Conservation (phyloP, 345 rosid species). For the Schrenkiella parvula region DNA sequence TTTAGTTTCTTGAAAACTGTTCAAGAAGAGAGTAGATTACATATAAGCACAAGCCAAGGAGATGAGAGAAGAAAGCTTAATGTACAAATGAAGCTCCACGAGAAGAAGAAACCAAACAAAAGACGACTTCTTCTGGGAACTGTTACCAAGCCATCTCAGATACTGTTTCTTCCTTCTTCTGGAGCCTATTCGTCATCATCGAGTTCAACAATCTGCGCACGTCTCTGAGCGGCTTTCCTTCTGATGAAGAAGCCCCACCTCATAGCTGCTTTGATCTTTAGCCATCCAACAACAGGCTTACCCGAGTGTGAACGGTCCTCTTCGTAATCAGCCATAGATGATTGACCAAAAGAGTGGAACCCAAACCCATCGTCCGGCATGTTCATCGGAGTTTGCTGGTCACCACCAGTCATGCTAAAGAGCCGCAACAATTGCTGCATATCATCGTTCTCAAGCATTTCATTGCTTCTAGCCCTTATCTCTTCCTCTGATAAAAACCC, state of each 20-base stretch:
- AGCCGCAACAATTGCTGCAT: conserved; percentile 83
- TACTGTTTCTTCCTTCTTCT: neutral
- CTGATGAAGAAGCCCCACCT: conserved; percentile 94
- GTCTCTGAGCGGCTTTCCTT: conserved; percentile 89
- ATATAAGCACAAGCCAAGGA: conserved; percentile 11
- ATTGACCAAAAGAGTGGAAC: conserved; percentile 36
- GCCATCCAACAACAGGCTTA: conserved; percentile 93
- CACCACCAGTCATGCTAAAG: conserved; percentile 70
- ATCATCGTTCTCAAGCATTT: conserved; percentile 87
- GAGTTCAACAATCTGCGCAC: conserved; percentile 80
- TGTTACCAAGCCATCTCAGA: conserved; percentile 13
- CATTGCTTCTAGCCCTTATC: conserved; percentile 70
- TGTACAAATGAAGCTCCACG: conserved; percentile 33
- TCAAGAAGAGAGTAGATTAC: conserved; percentile 10
- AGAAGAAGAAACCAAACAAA: conserved; percentile 28
- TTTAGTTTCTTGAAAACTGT: neutral
- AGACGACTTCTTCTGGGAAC: conserved; percentile 24
- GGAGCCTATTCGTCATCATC: conserved; percentile 36
- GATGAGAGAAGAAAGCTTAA: conserved; percentile 6
- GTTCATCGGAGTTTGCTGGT: conserved; percentile 39
- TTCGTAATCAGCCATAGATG: conserved; percentile 42
- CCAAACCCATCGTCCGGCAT: conserved; percentile 49
- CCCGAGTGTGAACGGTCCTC: conserved; percentile 60
- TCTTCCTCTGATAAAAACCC: conserved; percentile 82
- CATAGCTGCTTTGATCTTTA: conserved; percentile 96